Percentiles rank a stretch among this genome's conserved stretches.
These are phyloP conservation scores for Podila clonocystis DNA, from an alignment of 192 early-diverging fungal species.

Conservation along the genomic window DNA sequence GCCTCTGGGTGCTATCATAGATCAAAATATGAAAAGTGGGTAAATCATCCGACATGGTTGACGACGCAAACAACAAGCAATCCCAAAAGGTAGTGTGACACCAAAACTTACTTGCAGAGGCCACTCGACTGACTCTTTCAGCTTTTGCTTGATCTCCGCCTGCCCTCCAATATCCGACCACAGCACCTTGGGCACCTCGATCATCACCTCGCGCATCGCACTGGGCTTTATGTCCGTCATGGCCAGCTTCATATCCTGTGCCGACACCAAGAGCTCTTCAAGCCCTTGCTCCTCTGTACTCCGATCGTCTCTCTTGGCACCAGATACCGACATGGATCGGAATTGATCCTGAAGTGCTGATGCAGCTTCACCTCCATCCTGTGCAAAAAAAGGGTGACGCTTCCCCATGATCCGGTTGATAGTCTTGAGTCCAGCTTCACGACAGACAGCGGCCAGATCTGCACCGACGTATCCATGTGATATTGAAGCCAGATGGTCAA, in stretches of 20 bases:
- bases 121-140: constrained; percentile 98
- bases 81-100: too few relatives aligned
- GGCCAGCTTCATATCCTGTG: constrained; percentile 67
- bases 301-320: not conserved
- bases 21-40: not conserved
- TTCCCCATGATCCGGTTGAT: constrained; percentile 63
- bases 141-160: constrained; percentile 85
- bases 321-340: constrained; percentile 15
- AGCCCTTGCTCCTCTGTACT: not conserved
- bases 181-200: constrained; percentile 93
- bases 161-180: constrained; percentile 98
- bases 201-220: constrained; percentile 87
- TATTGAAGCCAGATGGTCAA: constrained; percentile 65
- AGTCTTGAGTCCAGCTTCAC: constrained; percentile 87
- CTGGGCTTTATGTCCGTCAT: constrained; percentile 74
- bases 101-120: constrained; percentile 78
- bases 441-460: constrained; percentile 86
- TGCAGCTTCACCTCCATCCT: not conserved
- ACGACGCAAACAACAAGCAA: not conserved
- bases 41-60: not conserved
- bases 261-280: constrained; percentile 55
- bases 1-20: constrained; percentile 83
- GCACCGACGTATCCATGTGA: constrained; percentile 99
- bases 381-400: not conserved
- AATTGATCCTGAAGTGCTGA: constrained; percentile 7